phyloP scores from a whole-genome alignment of 805 yeast species.

The Lipomyces kockii region DNA sequence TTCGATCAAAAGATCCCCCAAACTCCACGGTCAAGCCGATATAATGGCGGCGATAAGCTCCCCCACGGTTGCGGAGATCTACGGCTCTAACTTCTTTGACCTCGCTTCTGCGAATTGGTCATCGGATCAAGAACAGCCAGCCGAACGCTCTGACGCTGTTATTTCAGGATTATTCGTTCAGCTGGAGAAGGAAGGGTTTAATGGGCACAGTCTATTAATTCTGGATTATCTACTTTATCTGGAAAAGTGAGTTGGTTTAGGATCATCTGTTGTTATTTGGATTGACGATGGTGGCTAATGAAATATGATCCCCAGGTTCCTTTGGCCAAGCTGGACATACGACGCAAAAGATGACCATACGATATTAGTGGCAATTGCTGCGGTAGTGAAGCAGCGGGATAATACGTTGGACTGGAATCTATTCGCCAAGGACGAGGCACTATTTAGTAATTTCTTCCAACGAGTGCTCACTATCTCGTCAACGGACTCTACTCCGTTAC shows the following conservation, averaged over 20 bases:
- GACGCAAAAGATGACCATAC: conserved; percentile 52
- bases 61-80: conserved; percentile 15
- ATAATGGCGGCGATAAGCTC: not conserved
- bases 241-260: conserved; percentile 33
- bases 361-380: conserved; percentile 44
- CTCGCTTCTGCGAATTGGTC: conserved; percentile 26
- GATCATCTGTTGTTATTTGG: conserved; percentile 33
- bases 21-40: not conserved
- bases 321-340: conserved; percentile 52
- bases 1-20: not conserved
- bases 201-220: conserved; percentile 4
- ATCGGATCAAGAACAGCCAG: conserved; percentile 1
- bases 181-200: conserved; percentile 14
- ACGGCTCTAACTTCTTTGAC: conserved; percentile 11
- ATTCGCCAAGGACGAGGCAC: conserved; percentile 38
- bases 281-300: not conserved
- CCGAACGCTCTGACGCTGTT: conserved; percentile 13
- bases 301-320: conserved; percentile 22
- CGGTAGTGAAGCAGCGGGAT: conserved; percentile 31
- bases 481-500: conserved; percentile 16
- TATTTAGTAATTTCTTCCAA: conserved; percentile 44
- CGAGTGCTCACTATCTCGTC: conserved; percentile 40
- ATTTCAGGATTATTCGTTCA: conserved; percentile 10
- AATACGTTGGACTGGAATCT: conserved; percentile 25
- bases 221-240: conserved; percentile 32